Evolutionary conservation across 1,139 yeast genomes (phyloP), one percentile per base, ranked within the genome.

Genomic region (Saccharomyces hybrid): DNA sequence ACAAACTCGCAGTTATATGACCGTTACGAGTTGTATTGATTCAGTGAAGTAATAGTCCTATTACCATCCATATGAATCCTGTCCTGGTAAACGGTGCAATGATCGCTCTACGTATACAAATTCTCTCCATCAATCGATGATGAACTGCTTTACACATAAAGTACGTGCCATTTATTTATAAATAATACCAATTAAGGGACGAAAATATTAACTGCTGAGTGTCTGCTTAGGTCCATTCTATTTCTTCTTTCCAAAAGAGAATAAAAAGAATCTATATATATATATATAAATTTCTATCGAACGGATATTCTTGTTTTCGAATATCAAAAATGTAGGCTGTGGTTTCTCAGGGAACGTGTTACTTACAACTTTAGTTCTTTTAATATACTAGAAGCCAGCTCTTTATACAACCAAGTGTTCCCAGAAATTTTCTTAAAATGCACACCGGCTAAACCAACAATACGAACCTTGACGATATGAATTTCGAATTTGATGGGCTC

Each of bases 331-430:
- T 47, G 27, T 47, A 28, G 25, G 46, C 48, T 27, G 26, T 14
- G 52, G 38, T 32, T 31, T n/a, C 38, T 32, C 38, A 32, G 16
- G 16, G 16, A 38, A 38, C 13, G 7, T 20, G 20, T 16, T 11
- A 2, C 44, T 48, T 51, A 85, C 63, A 90, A 75, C 64, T 86
- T 85, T 71, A 91, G 77, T 64, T 88, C 93, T 58, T 81, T 80
- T 71, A 91, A 79, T 50, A 91, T 85, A 69, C 85, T 89, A 56
- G 95, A 84, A 2, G 97, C 98, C 69, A 91, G 76, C n/a, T 90
- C 85, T 74, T 91, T 91, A 73, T 91, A 91, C 72, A 87, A 82
- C 98, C 98, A 91, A 2, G 97, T 88, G 70, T 93, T 90, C 64
- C 99, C 99, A 56, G 88, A 79, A 48, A 91, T 79, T 70, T 91